A percentile compares a stretch with the other conserved stretches of the same genome.
Evolutionary conservation across 495 filamentous ascomycete genomes (phyloP).

Genomic region (Penicillium desertorum): DNA sequence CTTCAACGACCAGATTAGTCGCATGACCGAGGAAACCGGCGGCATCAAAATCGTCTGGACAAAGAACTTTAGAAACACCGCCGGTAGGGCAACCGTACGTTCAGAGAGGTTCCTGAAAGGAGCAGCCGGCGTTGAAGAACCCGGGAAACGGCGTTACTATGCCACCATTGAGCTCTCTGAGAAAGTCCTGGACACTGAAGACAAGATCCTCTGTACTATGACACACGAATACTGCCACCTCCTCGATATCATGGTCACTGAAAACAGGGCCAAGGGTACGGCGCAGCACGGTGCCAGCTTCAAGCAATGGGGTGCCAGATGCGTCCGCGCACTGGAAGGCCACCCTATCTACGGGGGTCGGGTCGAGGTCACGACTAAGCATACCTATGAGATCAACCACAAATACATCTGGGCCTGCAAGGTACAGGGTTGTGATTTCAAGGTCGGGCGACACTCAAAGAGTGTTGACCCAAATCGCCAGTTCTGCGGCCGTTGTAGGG

Average conservation of each 20-base stretch:
- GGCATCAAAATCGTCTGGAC: slow-evolving; percentile 81
- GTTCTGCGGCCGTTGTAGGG: slow-evolving; percentile 69
- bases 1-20: slow-evolving; percentile 62
- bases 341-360: slow-evolving; percentile 49
- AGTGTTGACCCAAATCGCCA: slow-evolving; percentile 67
- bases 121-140: neutral
- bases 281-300: slow-evolving; percentile 78
- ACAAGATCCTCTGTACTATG: slow-evolving; percentile 78
- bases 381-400: slow-evolving; percentile 82
- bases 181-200: slow-evolving; percentile 76
- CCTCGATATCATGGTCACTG: slow-evolving; percentile 77
- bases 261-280: slow-evolving; percentile 53
- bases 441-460: slow-evolving; percentile 78
- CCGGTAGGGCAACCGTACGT: slow-evolving; percentile 62
- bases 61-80: slow-evolving; percentile 81
- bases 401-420: slow-evolving; percentile 84
- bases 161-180: slow-evolving; percentile 84
- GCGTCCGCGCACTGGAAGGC: slow-evolving; percentile 42
- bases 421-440: slow-evolving; percentile 54
- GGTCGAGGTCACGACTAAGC: slow-evolving; percentile 80
- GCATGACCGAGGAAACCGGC: slow-evolving; percentile 62
- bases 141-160: slow-evolving; percentile 46
- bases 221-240: slow-evolving; percentile 97
- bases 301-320: slow-evolving; percentile 63
- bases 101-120: neutral